A percentile compares a stretch with the other conserved stretches of the same genome.
These are phyloP conservation scores for Echria macrotheca DNA, from an alignment of 495 filamentous ascomycete genomes.

Conservation along the genomic window DNA sequence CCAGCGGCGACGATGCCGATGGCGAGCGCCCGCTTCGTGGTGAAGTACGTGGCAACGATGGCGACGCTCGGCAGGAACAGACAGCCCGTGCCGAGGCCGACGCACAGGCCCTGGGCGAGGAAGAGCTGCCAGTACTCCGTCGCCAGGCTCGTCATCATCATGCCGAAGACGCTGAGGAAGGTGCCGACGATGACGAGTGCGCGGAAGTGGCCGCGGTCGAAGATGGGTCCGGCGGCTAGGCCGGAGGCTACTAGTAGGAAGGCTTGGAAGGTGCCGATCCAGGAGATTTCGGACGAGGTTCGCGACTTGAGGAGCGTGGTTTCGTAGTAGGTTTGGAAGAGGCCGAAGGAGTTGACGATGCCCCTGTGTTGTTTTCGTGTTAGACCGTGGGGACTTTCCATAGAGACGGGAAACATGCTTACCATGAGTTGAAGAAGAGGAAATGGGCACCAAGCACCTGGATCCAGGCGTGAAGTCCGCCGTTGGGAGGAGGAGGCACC, in stretches of 20 bases:
- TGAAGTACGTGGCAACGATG: no score
- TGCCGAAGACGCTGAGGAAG: slow-evolving; percentile 59
- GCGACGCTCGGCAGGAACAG: slow-evolving; percentile 40
- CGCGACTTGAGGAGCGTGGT: slow-evolving; percentile 40
- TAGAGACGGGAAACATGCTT: background rate
- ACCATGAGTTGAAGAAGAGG: slow-evolving; percentile 24
- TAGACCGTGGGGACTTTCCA: no score
- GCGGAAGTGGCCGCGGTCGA: slow-evolving; percentile 59
- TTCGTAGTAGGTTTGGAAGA: slow-evolving; percentile 58
- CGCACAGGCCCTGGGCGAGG: slow-evolving; percentile 49
- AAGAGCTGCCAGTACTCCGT: slow-evolving; percentile 58
- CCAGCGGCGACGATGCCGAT: slow-evolving; percentile 58
- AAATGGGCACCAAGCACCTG: slow-evolving; percentile 38
- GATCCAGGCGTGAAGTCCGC: slow-evolving; percentile 38
- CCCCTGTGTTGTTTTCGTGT: no score
- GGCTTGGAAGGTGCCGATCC: slow-evolving; percentile 50
- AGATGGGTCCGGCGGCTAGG: slow-evolving; percentile 51
- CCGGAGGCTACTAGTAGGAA: slow-evolving; percentile 51
- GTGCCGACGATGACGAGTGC: slow-evolving; percentile 52
- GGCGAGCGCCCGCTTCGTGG: slow-evolving; percentile 55
- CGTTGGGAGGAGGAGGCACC: slow-evolving; percentile 35
- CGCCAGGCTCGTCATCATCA: slow-evolving; percentile 67
- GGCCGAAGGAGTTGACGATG: slow-evolving; percentile 29
- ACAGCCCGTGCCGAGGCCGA: slow-evolving; percentile 28
- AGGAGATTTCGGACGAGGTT: slow-evolving; percentile 45